phyloP scores from a whole-genome alignment of 176 grass and related monocot genomes.

The Pharus latifolius region DNA sequence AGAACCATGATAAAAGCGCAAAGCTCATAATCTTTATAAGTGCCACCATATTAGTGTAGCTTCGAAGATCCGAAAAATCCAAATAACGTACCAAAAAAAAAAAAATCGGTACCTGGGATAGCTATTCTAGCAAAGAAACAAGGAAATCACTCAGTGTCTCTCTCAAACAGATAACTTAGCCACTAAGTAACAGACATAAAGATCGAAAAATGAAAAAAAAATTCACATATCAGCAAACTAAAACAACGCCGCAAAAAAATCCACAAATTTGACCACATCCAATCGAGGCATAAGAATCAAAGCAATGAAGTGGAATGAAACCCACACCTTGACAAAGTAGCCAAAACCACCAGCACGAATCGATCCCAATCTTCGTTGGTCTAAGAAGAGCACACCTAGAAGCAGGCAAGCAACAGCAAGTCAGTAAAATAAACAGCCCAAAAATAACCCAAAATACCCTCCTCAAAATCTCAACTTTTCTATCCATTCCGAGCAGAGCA shows the following conservation, averaged over 20 bases:
- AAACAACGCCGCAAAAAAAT: neutral
- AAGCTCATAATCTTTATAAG: no score
- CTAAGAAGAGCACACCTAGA: neutral
- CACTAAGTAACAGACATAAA: neutral
- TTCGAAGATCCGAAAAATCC: no score
- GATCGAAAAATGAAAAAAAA: neutral
- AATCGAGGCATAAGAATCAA: no score
- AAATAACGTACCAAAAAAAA: no score
- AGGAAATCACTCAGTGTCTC: conserved; percentile 1
- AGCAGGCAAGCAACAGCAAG: neutral
- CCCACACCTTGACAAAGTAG: neutral
- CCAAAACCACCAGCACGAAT: neutral
- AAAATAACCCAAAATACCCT: no score
- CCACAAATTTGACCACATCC: neutral
- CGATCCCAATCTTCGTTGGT: neutral
- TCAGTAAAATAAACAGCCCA: neutral
- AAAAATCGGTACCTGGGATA: no score
- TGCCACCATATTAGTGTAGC: no score
- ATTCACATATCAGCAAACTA: neutral
- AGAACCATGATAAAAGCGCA: neutral
- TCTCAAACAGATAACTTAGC: neutral
- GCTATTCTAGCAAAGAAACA: neutral
- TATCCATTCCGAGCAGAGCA: neutral
- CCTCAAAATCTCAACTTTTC: neutral
- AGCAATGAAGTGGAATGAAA: no score